Conservation (phyloP, 2,329 filamentous ascomycete species). For the Fusarium camptoceras region DNA sequence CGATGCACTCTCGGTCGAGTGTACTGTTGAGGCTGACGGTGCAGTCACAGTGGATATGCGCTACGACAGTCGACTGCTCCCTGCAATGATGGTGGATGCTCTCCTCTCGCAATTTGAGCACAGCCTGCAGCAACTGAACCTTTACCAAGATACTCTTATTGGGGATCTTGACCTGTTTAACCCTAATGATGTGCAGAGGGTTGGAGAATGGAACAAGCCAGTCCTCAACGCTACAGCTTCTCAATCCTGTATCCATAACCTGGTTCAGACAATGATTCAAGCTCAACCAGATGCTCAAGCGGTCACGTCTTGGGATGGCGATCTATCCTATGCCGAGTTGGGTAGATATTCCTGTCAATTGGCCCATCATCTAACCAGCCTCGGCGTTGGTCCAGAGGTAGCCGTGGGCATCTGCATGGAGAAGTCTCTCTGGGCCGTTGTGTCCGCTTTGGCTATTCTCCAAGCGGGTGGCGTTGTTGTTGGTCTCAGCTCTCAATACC, state of each 20-base stretch:
- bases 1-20: no score
- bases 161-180: no score
- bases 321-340: background rate
- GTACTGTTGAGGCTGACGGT: no score
- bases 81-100: no score
- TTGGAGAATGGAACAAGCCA: no score
- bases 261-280: background rate
- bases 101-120: no score
- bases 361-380: conserved; percentile 1
- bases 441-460: background rate
- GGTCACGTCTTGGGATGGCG: background rate
- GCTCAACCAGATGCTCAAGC: background rate
- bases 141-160: no score
- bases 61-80: no score
- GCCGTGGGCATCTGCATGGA: background rate
- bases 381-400: background rate
- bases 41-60: no score
- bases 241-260: background rate
- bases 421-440: background rate
- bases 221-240: no score
- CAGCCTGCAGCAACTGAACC: no score
- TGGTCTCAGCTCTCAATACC: background rate
- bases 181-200: no score
- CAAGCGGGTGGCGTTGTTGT: background rate
- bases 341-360: background rate